Evolutionary conservation across 371 early-diverging fungal genomes (phyloP).

Genomic region (Rhizopus arrhizus): DNA sequence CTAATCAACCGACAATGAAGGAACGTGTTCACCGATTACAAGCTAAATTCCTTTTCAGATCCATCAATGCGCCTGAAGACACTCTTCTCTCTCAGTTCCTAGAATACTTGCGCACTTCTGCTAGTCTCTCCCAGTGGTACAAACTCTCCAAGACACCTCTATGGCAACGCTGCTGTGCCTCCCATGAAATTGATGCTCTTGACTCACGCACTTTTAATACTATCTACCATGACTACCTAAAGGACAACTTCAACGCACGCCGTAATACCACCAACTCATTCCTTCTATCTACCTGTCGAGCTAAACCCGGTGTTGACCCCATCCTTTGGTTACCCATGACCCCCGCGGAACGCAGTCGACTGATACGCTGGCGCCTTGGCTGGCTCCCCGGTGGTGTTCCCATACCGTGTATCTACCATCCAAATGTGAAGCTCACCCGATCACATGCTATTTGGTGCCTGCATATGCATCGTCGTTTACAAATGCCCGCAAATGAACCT

Average conservation of each 20-base stretch:
- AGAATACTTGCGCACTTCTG: background rate
- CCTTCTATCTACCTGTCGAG: background rate
- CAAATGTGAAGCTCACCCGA: too few species aligned
- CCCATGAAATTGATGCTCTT: too few species aligned
- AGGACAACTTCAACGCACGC: too few species aligned
- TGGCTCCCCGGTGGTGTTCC: constrained; percentile 3
- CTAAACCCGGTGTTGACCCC: constrained; percentile 1
- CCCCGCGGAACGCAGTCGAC: constrained; percentile 5
- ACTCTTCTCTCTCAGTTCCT: constrained; percentile 8
- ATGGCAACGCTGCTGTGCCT: background rate
- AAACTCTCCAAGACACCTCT: background rate
- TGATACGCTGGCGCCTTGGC: constrained; percentile 22
- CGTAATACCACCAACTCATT: background rate
- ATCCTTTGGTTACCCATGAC: constrained; percentile 8
- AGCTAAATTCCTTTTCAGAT: constrained; percentile 7
- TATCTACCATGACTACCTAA: too few species aligned
- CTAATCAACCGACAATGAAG: constrained; percentile 11
- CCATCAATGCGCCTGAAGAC: background rate
- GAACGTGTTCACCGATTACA: constrained; percentile 1
- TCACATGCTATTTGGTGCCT: too few species aligned
- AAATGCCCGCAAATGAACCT: too few species aligned
- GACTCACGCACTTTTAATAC: too few species aligned
- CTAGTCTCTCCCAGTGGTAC: background rate
- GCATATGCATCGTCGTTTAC: too few species aligned
- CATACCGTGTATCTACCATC: too few species aligned